Conservation (phyloP, 768 basidiomycete genomes). For the Pleurotus tuoliensis region DNA sequence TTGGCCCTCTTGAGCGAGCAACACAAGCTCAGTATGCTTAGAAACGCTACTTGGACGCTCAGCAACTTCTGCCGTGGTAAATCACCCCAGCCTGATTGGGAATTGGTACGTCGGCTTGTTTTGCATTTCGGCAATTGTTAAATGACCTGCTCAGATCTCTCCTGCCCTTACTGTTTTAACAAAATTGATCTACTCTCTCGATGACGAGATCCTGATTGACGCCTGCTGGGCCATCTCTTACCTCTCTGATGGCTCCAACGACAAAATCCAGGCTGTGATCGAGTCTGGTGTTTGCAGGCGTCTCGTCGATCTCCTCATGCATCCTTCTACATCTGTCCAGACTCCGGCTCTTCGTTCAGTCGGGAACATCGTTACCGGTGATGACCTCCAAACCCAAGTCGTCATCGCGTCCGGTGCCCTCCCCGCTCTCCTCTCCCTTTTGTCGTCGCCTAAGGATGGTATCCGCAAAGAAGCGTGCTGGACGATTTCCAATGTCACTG, state of each 20-base stretch:
- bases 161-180: constrained; percentile 96
- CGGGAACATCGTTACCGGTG: constrained; percentile 98
- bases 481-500: constrained; percentile 99
- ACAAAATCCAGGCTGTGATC: constrained; percentile 99
- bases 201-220: constrained; percentile 98
- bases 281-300: constrained; percentile 97
- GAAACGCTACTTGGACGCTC: constrained; percentile 98
- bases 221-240: constrained; percentile 99
- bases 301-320: constrained; percentile 95
- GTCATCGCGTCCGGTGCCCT: constrained; percentile 98
- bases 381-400: constrained; percentile 98
- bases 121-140: neutral
- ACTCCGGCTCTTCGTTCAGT: constrained; percentile 98
- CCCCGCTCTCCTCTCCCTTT: constrained; percentile 85
- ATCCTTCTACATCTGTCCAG: constrained; percentile 91
- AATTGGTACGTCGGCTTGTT: constrained; percentile 57
- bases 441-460: constrained; percentile 97
- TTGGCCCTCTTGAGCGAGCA: constrained; percentile 88
- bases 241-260: constrained; percentile 96
- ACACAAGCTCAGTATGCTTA: constrained; percentile 97
- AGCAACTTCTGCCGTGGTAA: constrained; percentile 99
- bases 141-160: constrained; percentile 66
- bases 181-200: constrained; percentile 97
- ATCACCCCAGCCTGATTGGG: constrained; percentile 97
- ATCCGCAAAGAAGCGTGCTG: constrained; percentile 99